Evolutionary conservation across 768 basidiomycete genomes (phyloP).

Genomic region (Baorangia bicolor): DNA sequence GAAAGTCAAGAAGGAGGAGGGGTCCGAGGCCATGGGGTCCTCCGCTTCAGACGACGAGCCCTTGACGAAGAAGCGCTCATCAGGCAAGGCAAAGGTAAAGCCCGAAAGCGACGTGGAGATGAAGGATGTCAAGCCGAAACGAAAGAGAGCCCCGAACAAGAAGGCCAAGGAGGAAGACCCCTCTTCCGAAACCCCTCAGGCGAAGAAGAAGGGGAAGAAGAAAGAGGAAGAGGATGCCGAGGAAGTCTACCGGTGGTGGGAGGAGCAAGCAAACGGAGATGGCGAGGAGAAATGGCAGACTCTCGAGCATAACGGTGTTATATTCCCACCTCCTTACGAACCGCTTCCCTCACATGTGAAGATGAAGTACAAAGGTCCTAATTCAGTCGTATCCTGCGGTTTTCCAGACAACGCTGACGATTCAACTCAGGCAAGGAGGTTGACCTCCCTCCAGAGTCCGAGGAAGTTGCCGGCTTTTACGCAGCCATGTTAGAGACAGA

Average conservation of each 20-base stretch:
- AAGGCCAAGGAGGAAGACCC: conserved; percentile 50
- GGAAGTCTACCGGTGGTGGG: conserved; percentile 89
- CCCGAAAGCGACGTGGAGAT: conserved; percentile 50
- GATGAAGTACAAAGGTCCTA: conserved; percentile 92
- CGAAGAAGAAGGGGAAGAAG: conserved; percentile 55
- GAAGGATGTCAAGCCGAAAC: conserved; percentile 41
- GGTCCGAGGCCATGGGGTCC: conserved; percentile 14
- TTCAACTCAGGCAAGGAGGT: conserved; percentile 64
- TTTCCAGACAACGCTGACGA: conserved; percentile 16
- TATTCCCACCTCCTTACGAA: conserved; percentile 95
- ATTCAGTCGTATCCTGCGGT: conserved; percentile 11
- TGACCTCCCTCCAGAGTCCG: conserved; percentile 78
- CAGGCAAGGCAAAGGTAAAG: conserved; percentile 41
- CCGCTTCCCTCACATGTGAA: conserved; percentile 78
- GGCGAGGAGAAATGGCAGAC: conserved; percentile 89
- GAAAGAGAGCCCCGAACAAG: conserved; percentile 49
- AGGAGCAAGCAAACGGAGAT: conserved; percentile 68
- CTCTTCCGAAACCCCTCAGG: conserved; percentile 43
- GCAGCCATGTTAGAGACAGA: conserved; percentile 90
- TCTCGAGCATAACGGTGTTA: conserved; percentile 91
- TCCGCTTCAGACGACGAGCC: conserved; percentile 40
- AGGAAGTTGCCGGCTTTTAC: conserved; percentile 98
- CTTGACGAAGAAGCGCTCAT: conserved; percentile 23
- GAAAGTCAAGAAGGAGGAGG: conserved; percentile 58
- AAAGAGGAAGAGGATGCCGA: conserved; percentile 59